Evolutionary conservation across 805 yeast species (phyloP), one percentile per base, ranked within the genome.

Genomic region (Candida pini): DNA sequence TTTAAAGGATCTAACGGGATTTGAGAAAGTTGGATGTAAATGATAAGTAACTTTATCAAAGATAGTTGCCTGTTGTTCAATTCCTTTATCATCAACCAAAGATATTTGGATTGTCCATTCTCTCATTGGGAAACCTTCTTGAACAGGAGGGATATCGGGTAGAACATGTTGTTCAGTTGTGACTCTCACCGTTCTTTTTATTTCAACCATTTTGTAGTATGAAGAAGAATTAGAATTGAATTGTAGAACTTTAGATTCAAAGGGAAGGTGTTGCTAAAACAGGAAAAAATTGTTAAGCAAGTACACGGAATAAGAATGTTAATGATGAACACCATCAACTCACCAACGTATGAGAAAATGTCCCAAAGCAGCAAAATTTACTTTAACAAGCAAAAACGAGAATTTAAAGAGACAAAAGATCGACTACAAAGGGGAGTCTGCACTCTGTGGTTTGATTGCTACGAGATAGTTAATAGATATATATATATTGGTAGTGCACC

Each of bases 21-120:
- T 88, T 32, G 76, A 77, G 63, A 90, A 90, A 8, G 97, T 92
- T 32, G 97, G 97, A 65, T 90, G 98, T 44, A 92, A 71, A 48
- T 87, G 81, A 60, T 90, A 90, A 4, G 95, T 88, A 34, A 88
- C 96, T 61, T 83, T 85, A 59, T 92, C 97, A 51, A 90, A 83
- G 36, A 90, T 71, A 30, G 69, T 76, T 3, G 97, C 97, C 10
- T 96, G 90, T 30, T 84, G 68, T 49, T 81, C 90, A 39, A 79
- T 73, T 14, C 96, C 96, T 38, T 76, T 74, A 40, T 78, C 80
- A 49, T 88, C 89, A 41, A 92, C 69, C 54, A 88, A 60, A 26
- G 74, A 62, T 31, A 92, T 73, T 56, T 80, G 78, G 44, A 92
- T 81, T 30, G 84, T 73, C 98, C 98, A 90, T 60, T 78, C 78